phyloP scores from a whole-genome alignment of 2,329 filamentous ascomycete genomes.

The Cytospora mali region DNA sequence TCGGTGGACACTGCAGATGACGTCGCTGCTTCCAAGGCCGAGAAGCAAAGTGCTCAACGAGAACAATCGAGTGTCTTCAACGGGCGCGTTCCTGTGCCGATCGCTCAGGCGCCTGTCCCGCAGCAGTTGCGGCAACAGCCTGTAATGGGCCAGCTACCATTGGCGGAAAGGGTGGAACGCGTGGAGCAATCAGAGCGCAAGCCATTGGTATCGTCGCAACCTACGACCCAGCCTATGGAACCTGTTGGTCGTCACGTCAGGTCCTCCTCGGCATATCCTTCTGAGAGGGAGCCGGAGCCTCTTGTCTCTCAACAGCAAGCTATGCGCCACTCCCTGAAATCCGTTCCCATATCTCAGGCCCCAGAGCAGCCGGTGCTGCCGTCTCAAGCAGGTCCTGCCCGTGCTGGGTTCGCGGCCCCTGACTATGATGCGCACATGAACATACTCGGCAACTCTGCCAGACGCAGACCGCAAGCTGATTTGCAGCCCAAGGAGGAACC shows the following conservation, averaged over 20 bases:
- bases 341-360: conserved; percentile 33
- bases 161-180: conserved; percentile 23
- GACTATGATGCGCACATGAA: conserved; percentile 23
- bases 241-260: conserved; percentile 23
- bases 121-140: conserved; percentile 34
- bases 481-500: conserved; percentile 35
- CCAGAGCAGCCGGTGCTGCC: conserved; percentile 32
- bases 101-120: conserved; percentile 38
- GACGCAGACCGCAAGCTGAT: conserved; percentile 37
- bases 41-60: conserved; percentile 39
- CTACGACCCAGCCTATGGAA: conserved; percentile 20
- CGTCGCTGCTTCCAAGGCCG: conserved; percentile 48
- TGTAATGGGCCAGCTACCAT: conserved; percentile 31
- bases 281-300: conserved; percentile 25
- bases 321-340: conserved; percentile 46
- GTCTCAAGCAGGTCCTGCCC: conserved; percentile 39
- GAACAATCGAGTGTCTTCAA: conserved; percentile 31
- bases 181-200: conserved; percentile 23
- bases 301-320: conserved; percentile 35
- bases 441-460: conserved; percentile 31
- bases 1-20: conserved; percentile 54
- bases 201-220: conserved; percentile 23
- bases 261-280: conserved; percentile 18
- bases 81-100: conserved; percentile 37
- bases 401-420: conserved; percentile 27